Evolutionary conservation across 2,329 filamentous ascomycete species (phyloP).

Genomic region (Diaporthe batatas): DNA sequence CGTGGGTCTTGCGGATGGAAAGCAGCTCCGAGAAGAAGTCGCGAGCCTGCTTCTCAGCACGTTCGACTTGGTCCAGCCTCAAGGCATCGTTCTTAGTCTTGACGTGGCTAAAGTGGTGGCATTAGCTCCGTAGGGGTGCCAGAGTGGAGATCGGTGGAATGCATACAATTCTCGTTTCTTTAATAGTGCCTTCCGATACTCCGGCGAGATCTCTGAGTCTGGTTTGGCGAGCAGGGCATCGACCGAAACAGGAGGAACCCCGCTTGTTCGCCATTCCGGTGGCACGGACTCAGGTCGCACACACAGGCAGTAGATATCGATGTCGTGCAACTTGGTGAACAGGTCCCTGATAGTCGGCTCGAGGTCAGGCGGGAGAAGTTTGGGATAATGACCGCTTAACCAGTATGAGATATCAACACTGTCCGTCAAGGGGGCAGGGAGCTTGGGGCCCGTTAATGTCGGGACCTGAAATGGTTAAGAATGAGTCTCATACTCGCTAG

Average conservation of each 20-base stretch:
- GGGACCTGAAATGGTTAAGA: background rate
- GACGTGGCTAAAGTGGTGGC: background rate
- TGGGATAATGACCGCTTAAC: conserved; percentile 13
- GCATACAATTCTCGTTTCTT: conserved; percentile 16
- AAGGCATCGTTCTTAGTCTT: background rate
- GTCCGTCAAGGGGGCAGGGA: background rate
- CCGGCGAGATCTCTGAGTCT: background rate
- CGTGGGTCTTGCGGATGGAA: background rate
- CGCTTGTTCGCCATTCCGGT: background rate
- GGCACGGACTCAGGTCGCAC: background rate
- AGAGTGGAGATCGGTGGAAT: background rate
- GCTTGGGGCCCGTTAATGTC: background rate
- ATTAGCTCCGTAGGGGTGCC: background rate
- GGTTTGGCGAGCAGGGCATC: background rate
- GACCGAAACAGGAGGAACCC: background rate
- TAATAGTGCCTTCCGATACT: background rate
- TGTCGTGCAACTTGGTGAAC: background rate
- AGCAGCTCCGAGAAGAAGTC: background rate
- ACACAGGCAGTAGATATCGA: background rate
- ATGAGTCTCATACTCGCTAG: background rate
- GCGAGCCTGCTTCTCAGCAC: background rate
- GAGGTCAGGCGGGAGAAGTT: background rate
- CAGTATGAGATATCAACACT: conserved; percentile 19
- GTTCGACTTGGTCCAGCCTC: background rate
- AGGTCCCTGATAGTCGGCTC: background rate